phyloP scores from a whole-genome alignment of 1,139 yeast species.

The Taiozyma onychis region DNA sequence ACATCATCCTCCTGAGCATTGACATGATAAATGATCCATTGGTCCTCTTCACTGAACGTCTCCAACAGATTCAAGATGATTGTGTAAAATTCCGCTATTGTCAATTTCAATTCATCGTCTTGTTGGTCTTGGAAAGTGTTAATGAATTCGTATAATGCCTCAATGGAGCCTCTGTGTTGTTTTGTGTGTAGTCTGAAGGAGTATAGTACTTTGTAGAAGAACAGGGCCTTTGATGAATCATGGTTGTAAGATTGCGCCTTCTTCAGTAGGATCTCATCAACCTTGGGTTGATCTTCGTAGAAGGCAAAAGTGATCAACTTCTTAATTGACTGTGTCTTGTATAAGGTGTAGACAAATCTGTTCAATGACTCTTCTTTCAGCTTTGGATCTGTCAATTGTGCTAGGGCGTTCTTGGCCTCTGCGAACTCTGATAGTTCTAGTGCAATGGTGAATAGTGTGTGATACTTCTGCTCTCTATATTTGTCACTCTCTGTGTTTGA shows the following conservation, averaged over 20 bases:
- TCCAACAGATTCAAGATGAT: conserved; percentile 45
- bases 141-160: conserved; percentile 51
- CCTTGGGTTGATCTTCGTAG: conserved; percentile 18
- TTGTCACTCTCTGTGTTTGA: conserved; percentile 15
- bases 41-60: conserved; percentile 44
- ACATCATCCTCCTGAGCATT: conserved; percentile 17
- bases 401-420: conserved; percentile 20
- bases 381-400: conserved; percentile 10
- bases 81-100: conserved; percentile 30
- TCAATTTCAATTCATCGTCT: conserved; percentile 5
- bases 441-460: conserved; percentile 21
- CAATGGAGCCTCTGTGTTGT: conserved; percentile 52
- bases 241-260: conserved; percentile 30
- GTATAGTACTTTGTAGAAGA: conserved; percentile 47
- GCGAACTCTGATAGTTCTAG: conserved; percentile 22
- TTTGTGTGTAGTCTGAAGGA: conserved; percentile 44
- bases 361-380: conserved; percentile 17
- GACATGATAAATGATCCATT: conserved; percentile 44
- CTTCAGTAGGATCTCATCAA: conserved; percentile 37
- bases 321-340: conserved; percentile 21
- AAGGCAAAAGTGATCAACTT: conserved; percentile 19
- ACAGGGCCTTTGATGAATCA: conserved; percentile 31
- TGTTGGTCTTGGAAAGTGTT: conserved; percentile 29
- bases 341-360: conserved; percentile 18
- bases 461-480: conserved; percentile 18